These are phyloP conservation scores for Ambrosiella xylebori DNA, from an alignment of 2,329 filamentous ascomycete genomes.

Conservation along the genomic window DNA sequence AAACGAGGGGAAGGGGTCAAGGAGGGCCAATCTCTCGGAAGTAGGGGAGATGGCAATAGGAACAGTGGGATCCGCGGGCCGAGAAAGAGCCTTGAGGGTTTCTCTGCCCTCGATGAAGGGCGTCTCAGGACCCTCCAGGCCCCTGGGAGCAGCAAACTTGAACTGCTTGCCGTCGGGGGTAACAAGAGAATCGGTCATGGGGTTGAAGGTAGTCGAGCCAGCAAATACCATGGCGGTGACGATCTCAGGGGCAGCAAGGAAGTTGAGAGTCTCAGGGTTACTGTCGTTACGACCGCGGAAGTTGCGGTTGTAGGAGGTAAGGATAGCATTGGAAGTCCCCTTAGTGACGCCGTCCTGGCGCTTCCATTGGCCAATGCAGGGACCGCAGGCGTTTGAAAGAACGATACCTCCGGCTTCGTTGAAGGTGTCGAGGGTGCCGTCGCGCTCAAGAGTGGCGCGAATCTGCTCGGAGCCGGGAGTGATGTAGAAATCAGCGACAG, in stretches of 20 bases:
- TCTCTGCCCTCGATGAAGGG: conserved; percentile 66
- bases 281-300: conserved; percentile 95
- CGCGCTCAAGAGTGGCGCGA: conserved; percentile 77
- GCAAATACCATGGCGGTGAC: conserved; percentile 94
- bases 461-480: conserved; percentile 96
- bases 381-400: conserved; percentile 86
- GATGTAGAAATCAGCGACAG: conserved; percentile 83
- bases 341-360: conserved; percentile 72
- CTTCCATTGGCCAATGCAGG: conserved; percentile 91
- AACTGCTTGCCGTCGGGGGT: conserved; percentile 70
- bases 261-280: conserved; percentile 96
- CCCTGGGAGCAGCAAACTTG: conserved; percentile 65
- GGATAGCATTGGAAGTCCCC: conserved; percentile 80
- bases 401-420: conserved; percentile 72
- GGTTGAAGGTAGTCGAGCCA: conserved; percentile 88
- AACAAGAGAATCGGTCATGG: conserved; percentile 67
- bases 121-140: conserved; percentile 41
- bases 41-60: conserved; percentile 65
- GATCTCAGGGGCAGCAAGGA: conserved; percentile 88
- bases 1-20: conserved; percentile 82
- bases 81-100: conserved; percentile 54
- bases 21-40: conserved; percentile 76
- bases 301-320: conserved; percentile 97
- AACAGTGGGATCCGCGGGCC: conserved; percentile 51
- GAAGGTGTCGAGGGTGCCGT: conserved; percentile 74